phyloP scores from a whole-genome alignment of 2,329 filamentous ascomycete species.

The Chaetomiaceae sp. region DNA sequence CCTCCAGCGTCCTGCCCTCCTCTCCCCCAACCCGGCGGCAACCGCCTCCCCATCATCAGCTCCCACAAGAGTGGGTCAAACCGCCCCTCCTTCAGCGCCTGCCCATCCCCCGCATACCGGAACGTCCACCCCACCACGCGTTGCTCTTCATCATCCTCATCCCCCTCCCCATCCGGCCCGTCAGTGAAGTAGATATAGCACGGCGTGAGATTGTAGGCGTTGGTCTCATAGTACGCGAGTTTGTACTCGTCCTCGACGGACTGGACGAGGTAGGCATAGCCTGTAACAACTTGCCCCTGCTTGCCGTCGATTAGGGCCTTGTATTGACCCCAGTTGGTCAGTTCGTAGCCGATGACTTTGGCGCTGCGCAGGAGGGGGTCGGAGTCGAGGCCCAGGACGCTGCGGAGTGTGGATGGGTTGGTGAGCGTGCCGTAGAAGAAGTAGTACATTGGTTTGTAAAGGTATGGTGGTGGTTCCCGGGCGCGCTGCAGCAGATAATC shows the following conservation, averaged over 20 bases:
- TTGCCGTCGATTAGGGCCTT: constrained; percentile 7
- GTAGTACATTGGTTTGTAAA: background rate
- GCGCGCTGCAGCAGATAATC: background rate
- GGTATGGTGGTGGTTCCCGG: background rate
- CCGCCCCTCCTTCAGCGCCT: constrained; percentile 2
- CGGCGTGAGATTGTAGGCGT: background rate
- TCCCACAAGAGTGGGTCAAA: constrained; percentile 13
- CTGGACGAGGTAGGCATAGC: background rate
- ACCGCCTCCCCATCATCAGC: constrained; percentile 2
- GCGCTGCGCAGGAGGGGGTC: background rate
- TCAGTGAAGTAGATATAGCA: constrained; percentile 9
- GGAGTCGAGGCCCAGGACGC: background rate
- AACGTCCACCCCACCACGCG: background rate
- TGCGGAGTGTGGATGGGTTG: background rate
- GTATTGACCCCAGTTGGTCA: constrained; percentile 11
- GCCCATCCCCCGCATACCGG: constrained; percentile 9
- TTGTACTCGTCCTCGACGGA: constrained; percentile 4
- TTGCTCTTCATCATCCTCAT: background rate
- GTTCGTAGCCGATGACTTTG: constrained; percentile 7
- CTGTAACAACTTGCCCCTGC: background rate
- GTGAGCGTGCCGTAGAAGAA: constrained; percentile 15
- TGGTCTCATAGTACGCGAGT: constrained; percentile 12
- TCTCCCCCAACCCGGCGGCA: constrained; percentile 4
- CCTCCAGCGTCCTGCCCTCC: too few species aligned
- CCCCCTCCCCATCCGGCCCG: background rate